Base-by-base conservation (phyloP, 306 rosid species). In the Vicia faba region DNA sequence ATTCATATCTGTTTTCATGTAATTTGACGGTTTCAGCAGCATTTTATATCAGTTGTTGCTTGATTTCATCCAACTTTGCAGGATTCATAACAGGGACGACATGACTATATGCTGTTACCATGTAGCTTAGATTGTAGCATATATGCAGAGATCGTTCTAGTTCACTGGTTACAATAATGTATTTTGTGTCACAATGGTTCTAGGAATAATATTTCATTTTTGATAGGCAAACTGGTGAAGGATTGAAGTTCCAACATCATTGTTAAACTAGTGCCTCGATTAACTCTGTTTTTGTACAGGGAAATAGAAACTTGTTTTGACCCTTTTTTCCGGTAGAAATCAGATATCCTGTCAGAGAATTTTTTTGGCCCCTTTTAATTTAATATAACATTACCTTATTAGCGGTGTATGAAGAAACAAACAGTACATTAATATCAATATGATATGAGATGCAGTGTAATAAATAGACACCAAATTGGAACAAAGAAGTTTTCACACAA, bases 31-130 rank as follows among this genome's bases (percentile, higher is more conserved):
- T 12, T 54, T 69, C 45, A 14, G 59, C 48, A 49, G 65, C 60
- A 45, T 57, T 29, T 46, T 7, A 12, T 41, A 12, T 41, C 33
- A 61, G 28, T 43, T 23, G 53, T 71, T n/a, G 26, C 11, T 1
- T 75, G 23, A 55, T 69, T 66, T 18, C 50, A 44, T 48, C 35
- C 60, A 54, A 54, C 48, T 23, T 70, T 74, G 78, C 60, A 74
- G 76, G 73, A 69, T 8, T 40, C 66, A 66, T 16, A 45, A n/a
- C 5, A 40, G 70, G 66, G 53, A 16, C 23, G 66, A 57, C 23
- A n/a, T 20, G 23, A 20, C 61, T 53, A 33, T 18, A 26, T 18
- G 10, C 13, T 58, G 70, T 13, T 51, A 46, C 44, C 11, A 56
- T 25, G 61, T 48, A 57, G 57, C 69, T 39, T 61, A 13, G 7